Conservation (phyloP, 371 early-diverging fungal species). For the Circinella umbellata region DNA sequence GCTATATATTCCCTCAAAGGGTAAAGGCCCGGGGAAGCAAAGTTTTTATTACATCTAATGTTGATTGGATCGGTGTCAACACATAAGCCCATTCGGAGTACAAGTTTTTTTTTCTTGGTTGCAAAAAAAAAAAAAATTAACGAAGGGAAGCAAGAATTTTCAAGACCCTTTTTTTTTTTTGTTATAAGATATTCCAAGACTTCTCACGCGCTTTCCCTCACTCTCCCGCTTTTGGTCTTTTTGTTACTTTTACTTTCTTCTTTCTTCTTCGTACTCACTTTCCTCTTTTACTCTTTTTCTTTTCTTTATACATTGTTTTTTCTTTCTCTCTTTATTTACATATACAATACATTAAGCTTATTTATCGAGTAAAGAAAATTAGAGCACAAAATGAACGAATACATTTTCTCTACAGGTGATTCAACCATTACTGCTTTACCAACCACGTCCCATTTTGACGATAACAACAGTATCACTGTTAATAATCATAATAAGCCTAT, state of each 20-base stretch:
- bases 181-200: neutral
- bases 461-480: neutral
- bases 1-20: neutral
- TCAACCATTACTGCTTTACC: neutral
- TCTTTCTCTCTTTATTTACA: neutral
- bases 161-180: constrained; percentile 16
- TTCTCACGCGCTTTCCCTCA: neutral
- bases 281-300: neutral
- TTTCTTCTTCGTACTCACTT: neutral
- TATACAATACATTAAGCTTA: too few relatives aligned
- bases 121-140: neutral
- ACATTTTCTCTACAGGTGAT: constrained; percentile 15
- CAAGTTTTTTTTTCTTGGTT: neutral
- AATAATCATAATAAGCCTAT: constrained; percentile 4
- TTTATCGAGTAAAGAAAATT: too few relatives aligned
- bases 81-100: constrained; percentile 7
- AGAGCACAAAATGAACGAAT: constrained; percentile 17
- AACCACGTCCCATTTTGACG: neutral
- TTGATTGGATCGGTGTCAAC: constrained; percentile 11
- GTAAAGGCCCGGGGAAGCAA: neutral
- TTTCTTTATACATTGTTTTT: neutral
- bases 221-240: neutral
- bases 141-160: constrained; percentile 11
- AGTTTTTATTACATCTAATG: neutral
- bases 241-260: neutral